A percentile compares a stretch with the other conserved stretches of the same genome.
Evolutionary conservation across 495 filamentous ascomycete species (phyloP).

Genomic region (Xylaria grammica): DNA sequence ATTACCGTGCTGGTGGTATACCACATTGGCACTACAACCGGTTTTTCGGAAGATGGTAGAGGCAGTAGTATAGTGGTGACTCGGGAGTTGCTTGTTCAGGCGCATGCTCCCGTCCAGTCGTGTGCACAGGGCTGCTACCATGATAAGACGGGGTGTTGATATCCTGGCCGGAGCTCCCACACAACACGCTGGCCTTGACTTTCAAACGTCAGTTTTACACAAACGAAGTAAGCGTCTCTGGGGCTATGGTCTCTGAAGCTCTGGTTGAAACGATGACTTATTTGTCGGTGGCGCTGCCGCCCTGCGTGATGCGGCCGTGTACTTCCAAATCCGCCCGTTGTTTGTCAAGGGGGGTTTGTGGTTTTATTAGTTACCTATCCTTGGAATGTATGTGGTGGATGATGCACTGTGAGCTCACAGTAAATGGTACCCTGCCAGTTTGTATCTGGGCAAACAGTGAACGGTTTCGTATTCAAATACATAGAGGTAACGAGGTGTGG

Average conservation of each 20-base stretch:
- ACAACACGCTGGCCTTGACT: not conserved
- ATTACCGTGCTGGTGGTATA: not conserved
- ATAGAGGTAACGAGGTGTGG: not conserved
- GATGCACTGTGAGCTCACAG: not conserved
- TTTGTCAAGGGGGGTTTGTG: not conserved
- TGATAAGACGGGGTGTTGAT: slow-evolving; percentile 1
- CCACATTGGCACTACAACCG: too few species aligned
- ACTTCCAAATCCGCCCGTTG: not conserved
- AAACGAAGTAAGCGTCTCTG: not conserved
- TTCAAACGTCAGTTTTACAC: not conserved
- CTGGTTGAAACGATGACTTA: not conserved
- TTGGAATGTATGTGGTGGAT: not conserved
- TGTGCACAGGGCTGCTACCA: slow-evolving; percentile 2
- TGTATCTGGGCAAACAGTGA: too few species aligned
- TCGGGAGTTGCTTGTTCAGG: not conserved
- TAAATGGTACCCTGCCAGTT: too few species aligned
- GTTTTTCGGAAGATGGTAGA: too few species aligned
- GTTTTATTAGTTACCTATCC: slow-evolving; percentile 6
- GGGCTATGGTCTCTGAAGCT: not conserved
- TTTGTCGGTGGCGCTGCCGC: not conserved
- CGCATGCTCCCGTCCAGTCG: not conserved
- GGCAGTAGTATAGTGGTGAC: too few species aligned
- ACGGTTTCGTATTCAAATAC: too few species aligned
- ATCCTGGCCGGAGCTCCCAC: not conserved
- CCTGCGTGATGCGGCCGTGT: not conserved